Evolutionary conservation across 768 basidiomycete species (phyloP).

Genomic region (Podaxis rugospora): DNA sequence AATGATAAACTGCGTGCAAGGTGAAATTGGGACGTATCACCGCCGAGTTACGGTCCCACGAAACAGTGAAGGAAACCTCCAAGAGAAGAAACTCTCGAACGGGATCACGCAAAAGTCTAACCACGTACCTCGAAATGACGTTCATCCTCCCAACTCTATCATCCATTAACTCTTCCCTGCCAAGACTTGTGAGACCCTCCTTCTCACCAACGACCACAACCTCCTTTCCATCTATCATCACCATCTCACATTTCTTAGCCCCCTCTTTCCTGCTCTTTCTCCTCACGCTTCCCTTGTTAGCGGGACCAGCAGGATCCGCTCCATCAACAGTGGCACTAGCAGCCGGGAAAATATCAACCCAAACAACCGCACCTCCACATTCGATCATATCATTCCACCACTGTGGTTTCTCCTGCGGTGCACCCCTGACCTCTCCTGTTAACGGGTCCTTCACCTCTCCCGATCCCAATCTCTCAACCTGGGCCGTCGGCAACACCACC

Average conservation of each 20-base stretch:
- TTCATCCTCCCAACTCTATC: conserved; percentile 63
- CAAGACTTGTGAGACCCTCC: conserved; percentile 66
- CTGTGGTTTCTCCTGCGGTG: conserved; percentile 52
- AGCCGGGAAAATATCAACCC: conserved; percentile 50
- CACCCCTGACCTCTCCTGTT: conserved; percentile 58
- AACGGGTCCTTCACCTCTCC: conserved; percentile 74
- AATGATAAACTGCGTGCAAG: background rate
- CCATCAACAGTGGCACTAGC: conserved; percentile 6
- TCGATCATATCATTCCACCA: conserved; percentile 59
- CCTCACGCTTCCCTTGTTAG: conserved; percentile 17
- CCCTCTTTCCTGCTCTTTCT: conserved; percentile 26
- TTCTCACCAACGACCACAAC: conserved; percentile 69
- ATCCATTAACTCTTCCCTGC: conserved; percentile 74
- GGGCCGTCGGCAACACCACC: conserved; percentile 77
- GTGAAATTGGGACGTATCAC: conserved; percentile 7
- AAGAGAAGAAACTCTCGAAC: conserved; percentile 1
- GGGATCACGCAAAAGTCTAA: conserved; percentile 10
- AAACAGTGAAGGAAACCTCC: conserved; percentile 11
- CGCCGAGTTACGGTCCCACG: conserved; percentile 8
- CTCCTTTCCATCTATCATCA: conserved; percentile 42
- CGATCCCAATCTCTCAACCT: conserved; percentile 70
- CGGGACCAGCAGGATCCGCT: background rate
- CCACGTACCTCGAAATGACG: conserved; percentile 60
- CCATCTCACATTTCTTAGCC: conserved; percentile 16
- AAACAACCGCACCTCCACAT: conserved; percentile 37